Evolutionary conservation across 352 stramenopile species (phyloP), one percentile per base, ranked within the genome.

Genomic region (Aphanomyces invadans): DNA sequence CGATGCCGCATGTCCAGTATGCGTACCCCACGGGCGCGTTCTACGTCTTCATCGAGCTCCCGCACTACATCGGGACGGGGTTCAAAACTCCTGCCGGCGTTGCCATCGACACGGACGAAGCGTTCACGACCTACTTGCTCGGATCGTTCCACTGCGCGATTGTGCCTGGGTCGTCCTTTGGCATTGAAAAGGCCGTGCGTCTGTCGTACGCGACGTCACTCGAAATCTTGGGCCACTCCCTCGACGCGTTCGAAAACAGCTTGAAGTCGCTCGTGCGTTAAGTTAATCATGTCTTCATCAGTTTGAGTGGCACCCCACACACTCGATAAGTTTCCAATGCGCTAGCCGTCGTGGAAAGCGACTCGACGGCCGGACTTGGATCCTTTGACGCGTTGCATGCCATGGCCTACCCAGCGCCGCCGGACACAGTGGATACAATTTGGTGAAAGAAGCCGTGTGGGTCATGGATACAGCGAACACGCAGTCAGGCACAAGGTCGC

Each of bases 141-240:
- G 81, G 92, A 53, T 71, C 82, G 26, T 87, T 95, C 70, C 83
- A 91, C 36, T 79, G 98, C 17, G 95, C 95, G 7, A 76, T 98
- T 21, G 95, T 97, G 25, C 95, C 95, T 0, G 96, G 95, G n/a
- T 96, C 90, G n/a, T 92, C 89, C 53, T 98, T 98, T 75, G 95
- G 95, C 31, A 90, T 95, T n/a, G 76, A 86, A 17, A 87, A 87
- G 33, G 92, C 89, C 11, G 70, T 98, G 15, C 90, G 96, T 12
- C 89, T 98, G 67, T 98, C 91, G 71, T 99, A 98, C 76, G 95
- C 95, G 15, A 96, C 93, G 32, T 93, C 88, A 21, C 87, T 96
- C 77, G 89, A 97, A 55, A 85, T 75, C 21, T 73, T 91, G 48
- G 70, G 81, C 45, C 74, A 87, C 54, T 74, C 78, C 23, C 80